Evolutionary conservation across 495 filamentous ascomycete genomes (phyloP), one percentile per base, ranked within the genome.

Genomic region (Penicillium cinerascens): DNA sequence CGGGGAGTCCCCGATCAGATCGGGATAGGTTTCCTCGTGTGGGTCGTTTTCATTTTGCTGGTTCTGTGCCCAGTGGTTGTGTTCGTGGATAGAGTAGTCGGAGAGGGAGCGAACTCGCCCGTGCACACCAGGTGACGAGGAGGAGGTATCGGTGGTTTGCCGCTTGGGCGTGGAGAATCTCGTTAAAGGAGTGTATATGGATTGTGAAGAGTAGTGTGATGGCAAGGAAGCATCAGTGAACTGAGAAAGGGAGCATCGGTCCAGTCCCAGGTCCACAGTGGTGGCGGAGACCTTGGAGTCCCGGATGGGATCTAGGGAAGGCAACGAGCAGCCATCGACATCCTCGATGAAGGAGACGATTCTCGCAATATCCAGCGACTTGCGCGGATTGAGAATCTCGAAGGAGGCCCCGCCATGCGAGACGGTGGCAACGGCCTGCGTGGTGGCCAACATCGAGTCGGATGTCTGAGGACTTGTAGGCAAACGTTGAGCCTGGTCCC

Each of bases 311-410:
- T 64, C 61, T 1, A 37, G 22, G 0, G 68, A 64, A 18, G 60
- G 13, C 5, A 55, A 4, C 1, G 67, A 67, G 42, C 61, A 65
- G 16, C 22, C 46, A 47, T 74, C 70, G 16, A 69, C 63, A 42
- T 76, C 73, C 44, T 76, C 73, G 21, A 74, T 70, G 44, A 65
- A 74, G 3, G 73, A 75, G 23, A 74, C 70, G 33, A 76, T 74
- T 11, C 70, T 65, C 4, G 70, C 60, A 11, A 71, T 52, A 48
- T 71, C 63, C 13, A 75, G 55, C 7, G 73, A 77, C 46, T 69
- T 68, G 45, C 69, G 70, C 21, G 74, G 74, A 27, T 77, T 77
- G 16, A 77, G 41, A 26, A 77, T 77, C 40, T 77, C 72, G 44
- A 77, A 77, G 20, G 64, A 66, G n/a, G 72, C 59, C 13, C 74